phyloP scores from a whole-genome alignment of 2,329 filamentous ascomycete species.

The Colletotrichum phormii region DNA sequence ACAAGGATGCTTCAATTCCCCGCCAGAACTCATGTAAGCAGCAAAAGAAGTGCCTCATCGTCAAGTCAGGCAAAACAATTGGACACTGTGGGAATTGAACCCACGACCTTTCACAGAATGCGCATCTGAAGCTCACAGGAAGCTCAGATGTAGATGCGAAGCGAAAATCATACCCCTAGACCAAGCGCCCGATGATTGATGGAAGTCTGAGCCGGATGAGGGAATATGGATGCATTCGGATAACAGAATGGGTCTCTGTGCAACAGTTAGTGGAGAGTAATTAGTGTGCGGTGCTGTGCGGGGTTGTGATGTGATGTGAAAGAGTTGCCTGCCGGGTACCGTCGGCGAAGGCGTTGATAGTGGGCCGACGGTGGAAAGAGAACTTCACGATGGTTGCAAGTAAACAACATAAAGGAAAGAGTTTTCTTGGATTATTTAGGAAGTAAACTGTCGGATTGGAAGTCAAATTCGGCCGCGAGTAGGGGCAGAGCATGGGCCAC shows the following conservation, averaged over 20 bases:
- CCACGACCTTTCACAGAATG: constrained; percentile 6
- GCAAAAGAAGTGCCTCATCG: background rate
- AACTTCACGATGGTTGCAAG: too few species aligned
- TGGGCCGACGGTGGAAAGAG: too few species aligned
- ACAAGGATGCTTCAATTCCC: too few species aligned
- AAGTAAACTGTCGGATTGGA: too few species aligned
- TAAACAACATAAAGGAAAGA: too few species aligned
- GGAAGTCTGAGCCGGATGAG: accelerated
- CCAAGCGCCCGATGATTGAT: background rate
- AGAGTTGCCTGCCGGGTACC: background rate
- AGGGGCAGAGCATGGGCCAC: too few species aligned
- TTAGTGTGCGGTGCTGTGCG: background rate
- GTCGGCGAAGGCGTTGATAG: background rate
- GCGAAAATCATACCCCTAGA: constrained; percentile 16
- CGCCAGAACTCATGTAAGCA: background rate
- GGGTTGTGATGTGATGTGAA: too few species aligned
- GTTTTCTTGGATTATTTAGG: too few species aligned
- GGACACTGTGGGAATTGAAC: constrained; percentile 15
- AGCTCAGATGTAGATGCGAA: background rate
- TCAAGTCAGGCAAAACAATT: background rate
- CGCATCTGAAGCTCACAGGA: background rate
- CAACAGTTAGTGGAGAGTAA: background rate
- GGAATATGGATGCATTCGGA: background rate
- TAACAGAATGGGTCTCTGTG: background rate
- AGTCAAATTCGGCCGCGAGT: too few species aligned